Evolutionary conservation across 129 eudicot species (phyloP).

Genomic region (Apium graveolens): DNA sequence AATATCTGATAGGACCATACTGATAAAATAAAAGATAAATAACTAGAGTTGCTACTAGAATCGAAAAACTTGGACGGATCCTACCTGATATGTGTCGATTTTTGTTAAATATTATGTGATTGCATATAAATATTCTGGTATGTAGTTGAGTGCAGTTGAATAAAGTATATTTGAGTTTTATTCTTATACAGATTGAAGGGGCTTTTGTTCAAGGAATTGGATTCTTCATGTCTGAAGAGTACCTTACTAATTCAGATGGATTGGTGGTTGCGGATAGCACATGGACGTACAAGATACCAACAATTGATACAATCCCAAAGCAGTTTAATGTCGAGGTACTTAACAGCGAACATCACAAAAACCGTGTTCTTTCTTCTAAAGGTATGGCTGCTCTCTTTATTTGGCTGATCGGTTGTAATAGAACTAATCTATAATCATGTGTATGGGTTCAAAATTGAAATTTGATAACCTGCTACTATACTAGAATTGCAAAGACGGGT

Average conservation of each 20-base stretch:
- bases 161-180: not conserved
- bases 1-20: not conserved
- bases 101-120: not conserved
- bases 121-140: not conserved
- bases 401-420: not conserved
- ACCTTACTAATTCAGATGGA: slow-evolving; percentile 59
- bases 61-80: not conserved
- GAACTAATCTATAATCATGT: not conserved
- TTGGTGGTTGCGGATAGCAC: slow-evolving; percentile 68
- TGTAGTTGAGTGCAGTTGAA: not conserved
- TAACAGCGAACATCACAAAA: slow-evolving; percentile 74
- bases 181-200: slow-evolving; percentile 51
- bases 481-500: not conserved
- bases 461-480: not conserved
- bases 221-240: slow-evolving; percentile 92
- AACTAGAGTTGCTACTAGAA: not conserved
- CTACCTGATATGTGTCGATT: slow-evolving; percentile 1
- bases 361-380: slow-evolving; percentile 87
- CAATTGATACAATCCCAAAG: slow-evolving; percentile 78
- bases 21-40: not conserved
- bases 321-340: slow-evolving; percentile 65
- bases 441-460: not conserved
- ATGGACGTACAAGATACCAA: slow-evolving; percentile 95
- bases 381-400: slow-evolving; percentile 30
- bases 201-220: slow-evolving; percentile 99